These are phyloP conservation scores for Polychytrium aggregatum DNA, from an alignment of 192 early-diverging fungal genomes.

Conservation along the genomic window DNA sequence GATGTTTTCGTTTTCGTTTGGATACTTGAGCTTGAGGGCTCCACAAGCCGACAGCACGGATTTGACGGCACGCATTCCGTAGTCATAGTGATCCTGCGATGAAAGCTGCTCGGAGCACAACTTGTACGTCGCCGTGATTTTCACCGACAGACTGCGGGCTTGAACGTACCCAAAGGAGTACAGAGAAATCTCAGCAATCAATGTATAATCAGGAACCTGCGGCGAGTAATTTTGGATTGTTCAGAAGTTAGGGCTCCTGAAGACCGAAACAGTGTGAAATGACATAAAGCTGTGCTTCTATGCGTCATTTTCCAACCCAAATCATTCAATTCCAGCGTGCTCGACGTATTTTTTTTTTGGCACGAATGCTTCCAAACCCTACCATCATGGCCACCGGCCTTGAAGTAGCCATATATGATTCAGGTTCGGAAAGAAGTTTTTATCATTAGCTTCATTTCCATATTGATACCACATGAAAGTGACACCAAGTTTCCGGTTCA, in stretches of 20 bases:
- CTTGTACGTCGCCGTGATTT: slow-evolving; percentile 48
- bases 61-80: slow-evolving; percentile 53
- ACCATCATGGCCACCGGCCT: slow-evolving; percentile 47
- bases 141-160: slow-evolving; percentile 39
- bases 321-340: too few species aligned
- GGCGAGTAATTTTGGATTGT: slow-evolving; percentile 4
- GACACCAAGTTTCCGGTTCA: too few species aligned
- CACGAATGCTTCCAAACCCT: too few species aligned
- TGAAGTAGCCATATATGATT: too few species aligned
- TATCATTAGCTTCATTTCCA: too few species aligned
- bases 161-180: slow-evolving; percentile 52
- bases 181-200: slow-evolving; percentile 52
- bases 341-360: too few species aligned
- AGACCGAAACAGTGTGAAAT: too few species aligned
- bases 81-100: slow-evolving; percentile 54
- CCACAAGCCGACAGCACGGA: slow-evolving; percentile 44
- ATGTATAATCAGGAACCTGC: slow-evolving; percentile 48
- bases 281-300: too few species aligned
- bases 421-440: too few species aligned
- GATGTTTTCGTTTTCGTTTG: slow-evolving; percentile 47
- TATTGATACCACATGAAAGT: too few species aligned
- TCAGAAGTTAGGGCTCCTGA: too few species aligned
- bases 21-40: slow-evolving; percentile 47
- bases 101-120: slow-evolving; percentile 51
- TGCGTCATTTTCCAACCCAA: too few species aligned